Evolutionary conservation across 2,329 filamentous ascomycete species (phyloP).

Genomic region (Mycogone perniciosa): DNA sequence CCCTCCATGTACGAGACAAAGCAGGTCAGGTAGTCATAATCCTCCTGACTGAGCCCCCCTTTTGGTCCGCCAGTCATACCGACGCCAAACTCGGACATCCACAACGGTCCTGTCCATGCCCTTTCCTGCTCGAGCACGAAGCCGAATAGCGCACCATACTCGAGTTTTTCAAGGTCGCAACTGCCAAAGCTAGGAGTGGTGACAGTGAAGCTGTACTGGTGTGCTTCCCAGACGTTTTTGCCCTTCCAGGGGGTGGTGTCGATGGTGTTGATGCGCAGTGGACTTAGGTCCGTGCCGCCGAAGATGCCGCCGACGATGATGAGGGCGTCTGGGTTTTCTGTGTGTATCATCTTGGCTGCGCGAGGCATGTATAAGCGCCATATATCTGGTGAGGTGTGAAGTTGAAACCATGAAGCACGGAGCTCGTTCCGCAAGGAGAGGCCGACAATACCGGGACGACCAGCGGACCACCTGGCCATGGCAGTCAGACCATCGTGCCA

Average conservation of each 20-base stretch:
- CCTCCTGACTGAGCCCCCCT: slow-evolving; percentile 38
- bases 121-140: slow-evolving; percentile 45
- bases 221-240: slow-evolving; percentile 56
- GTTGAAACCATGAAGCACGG: slow-evolving; percentile 42
- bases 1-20: slow-evolving; percentile 44
- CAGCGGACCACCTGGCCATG: slow-evolving; percentile 45
- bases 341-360: slow-evolving; percentile 44
- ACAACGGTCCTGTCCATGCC: slow-evolving; percentile 46
- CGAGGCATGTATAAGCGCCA: slow-evolving; percentile 46
- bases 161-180: slow-evolving; percentile 36
- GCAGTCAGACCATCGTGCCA: slow-evolving; percentile 48
- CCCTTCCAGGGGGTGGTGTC: slow-evolving; percentile 39
- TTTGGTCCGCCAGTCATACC: slow-evolving; percentile 38
- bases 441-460: slow-evolving; percentile 45
- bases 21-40: slow-evolving; percentile 45
- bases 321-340: slow-evolving; percentile 44
- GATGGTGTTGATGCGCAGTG: slow-evolving; percentile 32
- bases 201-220: slow-evolving; percentile 51
- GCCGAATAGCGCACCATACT: slow-evolving; percentile 43
- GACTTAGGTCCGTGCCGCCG: slow-evolving; percentile 47
- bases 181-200: slow-evolving; percentile 37
- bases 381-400: slow-evolving; percentile 35
- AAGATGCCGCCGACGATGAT: slow-evolving; percentile 49
- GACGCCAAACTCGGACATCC: slow-evolving; percentile 55
- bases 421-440: slow-evolving; percentile 55